Evolutionary conservation across 192 early-diverging fungal species (phyloP), one percentile per base, ranked within the genome.

Genomic region (Gaertneriomyces sp.): DNA sequence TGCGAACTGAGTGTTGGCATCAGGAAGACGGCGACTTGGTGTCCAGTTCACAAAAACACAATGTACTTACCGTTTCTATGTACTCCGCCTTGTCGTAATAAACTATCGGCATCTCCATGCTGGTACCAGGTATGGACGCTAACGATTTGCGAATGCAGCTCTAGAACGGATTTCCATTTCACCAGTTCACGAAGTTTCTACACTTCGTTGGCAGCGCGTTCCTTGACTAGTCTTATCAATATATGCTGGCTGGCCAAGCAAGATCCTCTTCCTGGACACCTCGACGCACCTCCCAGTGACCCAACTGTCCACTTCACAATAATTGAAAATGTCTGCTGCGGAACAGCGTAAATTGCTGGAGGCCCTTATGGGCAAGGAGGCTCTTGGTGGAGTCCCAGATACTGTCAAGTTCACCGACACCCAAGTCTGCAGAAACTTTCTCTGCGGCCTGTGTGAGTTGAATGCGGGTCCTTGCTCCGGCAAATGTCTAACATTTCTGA

Each of bases 61-160:
- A 12, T 9, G 11, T 17, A 46, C 46, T 63, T 76, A 91, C 90
- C n/a, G 94, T 98, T 74, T 96, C 94, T 47, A 98, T 96, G 76
- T 93, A 98, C 59, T 98, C 93, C 53, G 80, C 69, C 60, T 85
- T 86, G 65, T 88, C 87, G 69, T 95, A 96, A 46, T 84, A 80
- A 7, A 81, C 72, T 46, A 86, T 76, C 6, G 85, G 79, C 14
- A 73, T 62, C 56, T 96, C 92, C 91, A 94, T 93, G 58, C 17
- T 20, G 53, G 1, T 49, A 0, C 25, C 25, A 33, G 25, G 47
- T 49, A 17, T 49, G 47, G 12, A 17, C 17, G 47, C 47, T 49
- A n/a, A 49, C 12, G 12, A 17, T 49, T 49, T 49, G 47, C 47
- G 47, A 17, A 49, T 49, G 25, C 25, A 33, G 25, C 25, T 33